These are phyloP conservation scores for Salix koriyanagi DNA, from an alignment of 345 rosid genomes.

Conservation along the genomic window DNA sequence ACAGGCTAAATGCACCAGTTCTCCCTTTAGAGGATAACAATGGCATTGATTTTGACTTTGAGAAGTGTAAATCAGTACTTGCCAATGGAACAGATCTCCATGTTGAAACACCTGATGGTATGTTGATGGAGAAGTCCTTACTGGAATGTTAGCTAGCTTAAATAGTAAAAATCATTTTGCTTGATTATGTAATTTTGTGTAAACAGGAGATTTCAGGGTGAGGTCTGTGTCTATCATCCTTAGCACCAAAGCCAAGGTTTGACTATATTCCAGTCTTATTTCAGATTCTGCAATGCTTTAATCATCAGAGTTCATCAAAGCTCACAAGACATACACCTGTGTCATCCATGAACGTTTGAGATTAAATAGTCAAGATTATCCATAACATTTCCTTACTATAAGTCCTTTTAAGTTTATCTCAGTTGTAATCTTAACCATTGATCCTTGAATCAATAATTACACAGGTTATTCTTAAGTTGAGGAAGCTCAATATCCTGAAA, in stretches of 20 bases:
- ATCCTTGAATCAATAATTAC: neutral
- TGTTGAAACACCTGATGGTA: conserved; percentile 80
- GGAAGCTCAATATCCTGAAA: conserved; percentile 64
- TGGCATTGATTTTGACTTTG: conserved; percentile 53
- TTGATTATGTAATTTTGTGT: too few relatives aligned
- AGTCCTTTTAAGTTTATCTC: too few relatives aligned
- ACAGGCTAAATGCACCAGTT: conserved; percentile 47
- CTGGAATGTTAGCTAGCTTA: neutral
- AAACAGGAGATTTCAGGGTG: conserved; percentile 64
- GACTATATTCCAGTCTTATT: neutral
- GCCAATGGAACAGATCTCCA: conserved; percentile 70
- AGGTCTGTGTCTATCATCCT: conserved; percentile 59
- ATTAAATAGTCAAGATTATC: too few relatives aligned
- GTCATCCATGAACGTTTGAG: too few relatives aligned
- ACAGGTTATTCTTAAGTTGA: conserved; percentile 64
- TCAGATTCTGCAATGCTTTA: neutral
- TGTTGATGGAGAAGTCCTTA: neutral
- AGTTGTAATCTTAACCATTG: neutral
- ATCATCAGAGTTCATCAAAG: neutral
- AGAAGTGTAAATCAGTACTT: conserved; percentile 50
- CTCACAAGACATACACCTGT: too few relatives aligned
- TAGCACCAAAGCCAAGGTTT: conserved; percentile 60
- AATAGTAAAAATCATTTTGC: too few relatives aligned
- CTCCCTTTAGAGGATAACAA: conserved; percentile 62
- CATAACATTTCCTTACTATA: too few relatives aligned